These are phyloP conservation scores for Rosa lucieae DNA, from an alignment of 306 rosid species.

Conservation along the genomic window DNA sequence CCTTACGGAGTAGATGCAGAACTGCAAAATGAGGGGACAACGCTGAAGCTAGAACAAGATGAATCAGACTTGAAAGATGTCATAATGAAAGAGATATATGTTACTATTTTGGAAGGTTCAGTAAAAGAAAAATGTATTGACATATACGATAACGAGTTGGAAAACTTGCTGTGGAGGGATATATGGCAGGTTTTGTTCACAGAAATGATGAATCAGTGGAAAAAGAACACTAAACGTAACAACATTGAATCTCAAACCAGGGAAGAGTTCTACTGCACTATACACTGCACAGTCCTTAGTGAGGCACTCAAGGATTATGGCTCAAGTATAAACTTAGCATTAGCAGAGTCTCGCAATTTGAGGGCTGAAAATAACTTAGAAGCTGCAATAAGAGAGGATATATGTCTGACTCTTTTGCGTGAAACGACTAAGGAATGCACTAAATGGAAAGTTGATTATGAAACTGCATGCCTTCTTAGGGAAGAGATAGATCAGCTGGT, in stretches of 20 bases:
- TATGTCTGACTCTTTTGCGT: conserved; percentile 30
- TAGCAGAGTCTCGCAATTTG: conserved; percentile 7
- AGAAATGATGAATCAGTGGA: conserved; percentile 45
- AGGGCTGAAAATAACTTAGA: conserved; percentile 27
- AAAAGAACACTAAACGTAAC: conserved; percentile 33
- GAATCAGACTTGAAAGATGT: conserved; percentile 24
- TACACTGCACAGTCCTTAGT: conserved; percentile 31
- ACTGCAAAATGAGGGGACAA: conserved; percentile 21
- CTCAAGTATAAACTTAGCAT: conserved; percentile 21
- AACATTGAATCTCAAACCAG: conserved; percentile 41
- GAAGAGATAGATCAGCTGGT: conserved; percentile 39
- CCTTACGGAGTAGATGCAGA: conserved; percentile 25
- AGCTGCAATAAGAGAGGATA: conserved; percentile 38
- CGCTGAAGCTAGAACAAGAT: conserved; percentile 33
- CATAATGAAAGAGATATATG: conserved; percentile 28
- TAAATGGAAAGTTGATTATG: conserved; percentile 28
- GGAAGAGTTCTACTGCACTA: conserved; percentile 39
- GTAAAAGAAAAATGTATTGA: conserved; percentile 23
- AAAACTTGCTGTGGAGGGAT: conserved; percentile 37
- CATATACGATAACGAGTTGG: conserved; percentile 31
- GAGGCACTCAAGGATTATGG: conserved; percentile 32
- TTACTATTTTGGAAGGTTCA: conserved; percentile 30
- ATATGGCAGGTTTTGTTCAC: conserved; percentile 30
- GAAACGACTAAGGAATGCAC: conserved; percentile 36
- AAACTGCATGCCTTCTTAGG: conserved; percentile 26